Base-by-base conservation (phyloP, 352 stramenopile species). In the Phytophthora rubi region DNA sequence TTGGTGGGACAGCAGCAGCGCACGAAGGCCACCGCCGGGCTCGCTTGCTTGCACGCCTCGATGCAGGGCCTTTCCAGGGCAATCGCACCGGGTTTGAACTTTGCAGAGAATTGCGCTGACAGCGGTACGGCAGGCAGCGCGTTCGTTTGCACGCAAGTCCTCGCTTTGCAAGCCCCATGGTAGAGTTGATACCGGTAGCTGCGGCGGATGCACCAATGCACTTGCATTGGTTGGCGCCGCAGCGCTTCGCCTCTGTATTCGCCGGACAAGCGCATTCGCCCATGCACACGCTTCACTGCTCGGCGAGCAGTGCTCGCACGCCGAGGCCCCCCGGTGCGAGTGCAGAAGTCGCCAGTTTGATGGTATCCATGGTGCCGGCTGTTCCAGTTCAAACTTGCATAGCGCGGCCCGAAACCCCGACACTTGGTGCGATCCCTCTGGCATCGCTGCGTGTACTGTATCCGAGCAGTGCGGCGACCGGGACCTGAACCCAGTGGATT, bases 331-430 rank as follows among this genome's bases (percentile, higher is more conserved):
- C 21, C 53, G 32, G 51, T 58, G 48, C 52, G 42, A 23, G 68
- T 71, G 49, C 62, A 75, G 68, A 75, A 60, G 67, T 71, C 68
- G 68, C 68, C 68, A 75, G 68, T 75, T 57, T 68, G 16, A 16
- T 52, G 67, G 68, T 68, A 75, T 62, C 68, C 68, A 71, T 71
- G 42, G 35, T 47, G 35, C 49, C 68, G 62, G 68, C 68, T 75
- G 68, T 75, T 62, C 57, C 68, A 5, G 39, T 67, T 75, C 62
- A 75, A 53, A 57, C 49, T 71, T 70, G 39, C 68, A 75, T 75
- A 75, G 32, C 56, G 49, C 56, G 55, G 45, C 18, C 54, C 48
- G 42, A 55, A 54, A 71, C 21, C 30, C 42, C 16, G 16, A 48
- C 42, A 48, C 42, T 48, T 48, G 42, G 18, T 48, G 42, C 37